Conservation (phyloP, 106 monocot genomes). For the Allium sativum region DNA sequence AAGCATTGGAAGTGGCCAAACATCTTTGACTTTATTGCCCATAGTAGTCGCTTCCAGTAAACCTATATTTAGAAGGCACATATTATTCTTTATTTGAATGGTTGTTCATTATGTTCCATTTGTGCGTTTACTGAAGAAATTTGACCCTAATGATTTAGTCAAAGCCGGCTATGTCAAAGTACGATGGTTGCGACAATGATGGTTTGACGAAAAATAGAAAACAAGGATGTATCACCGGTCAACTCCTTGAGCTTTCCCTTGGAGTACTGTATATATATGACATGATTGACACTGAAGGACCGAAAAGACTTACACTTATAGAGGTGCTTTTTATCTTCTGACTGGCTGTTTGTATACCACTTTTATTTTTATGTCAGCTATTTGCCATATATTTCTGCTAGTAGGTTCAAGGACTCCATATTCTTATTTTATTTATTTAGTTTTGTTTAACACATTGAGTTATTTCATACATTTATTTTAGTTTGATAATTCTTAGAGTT, state of each 20-base stretch:
- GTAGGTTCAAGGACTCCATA: too few relatives aligned
- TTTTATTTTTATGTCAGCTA: not conserved
- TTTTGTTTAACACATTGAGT: too few relatives aligned
- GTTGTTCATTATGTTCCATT: slow-evolving; percentile 52
- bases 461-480: too few relatives aligned
- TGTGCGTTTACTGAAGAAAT: slow-evolving; percentile 57
- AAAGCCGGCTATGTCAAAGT: slow-evolving; percentile 22
- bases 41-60: too few relatives aligned
- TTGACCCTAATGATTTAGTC: slow-evolving; percentile 69
- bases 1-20: not conserved
- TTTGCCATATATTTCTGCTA: not conserved
- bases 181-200: slow-evolving; percentile 27
- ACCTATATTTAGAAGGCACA: not conserved
- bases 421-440: too few relatives aligned
- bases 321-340: slow-evolving; percentile 44
- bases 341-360: not conserved
- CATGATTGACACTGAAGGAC: slow-evolving; percentile 70
- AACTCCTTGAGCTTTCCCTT: slow-evolving; percentile 66
- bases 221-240: slow-evolving; percentile 67
- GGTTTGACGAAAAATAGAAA: slow-evolving; percentile 24
- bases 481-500: too few relatives aligned
- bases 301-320: slow-evolving; percentile 70
- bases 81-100: not conserved
- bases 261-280: slow-evolving; percentile 78
- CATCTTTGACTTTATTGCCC: not conserved